A percentile compares a stretch with the other conserved stretches of the same genome.
These are phyloP conservation scores for Primulina eburnea DNA, from an alignment of 257 asterid genomes.

Conservation along the genomic window DNA sequence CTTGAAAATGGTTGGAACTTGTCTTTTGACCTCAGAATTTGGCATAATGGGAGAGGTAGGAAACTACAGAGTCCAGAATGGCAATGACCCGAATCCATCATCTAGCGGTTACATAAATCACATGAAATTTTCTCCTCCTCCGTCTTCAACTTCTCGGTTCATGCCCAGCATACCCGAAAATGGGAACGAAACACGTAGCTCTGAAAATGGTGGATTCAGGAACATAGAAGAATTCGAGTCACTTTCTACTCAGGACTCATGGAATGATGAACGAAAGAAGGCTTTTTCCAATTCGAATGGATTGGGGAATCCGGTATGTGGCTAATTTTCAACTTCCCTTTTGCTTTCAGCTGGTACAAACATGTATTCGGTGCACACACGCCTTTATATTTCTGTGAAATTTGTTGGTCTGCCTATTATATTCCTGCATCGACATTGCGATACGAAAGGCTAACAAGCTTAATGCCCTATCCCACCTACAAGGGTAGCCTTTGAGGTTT, in stretches of 20 bases:
- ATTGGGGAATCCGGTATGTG: constrained; percentile 46
- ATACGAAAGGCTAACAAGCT: too few relatives aligned
- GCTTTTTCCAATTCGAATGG: constrained; percentile 49
- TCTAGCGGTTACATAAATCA: constrained; percentile 45
- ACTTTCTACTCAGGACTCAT: constrained; percentile 19
- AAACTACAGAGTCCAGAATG: constrained; percentile 47
- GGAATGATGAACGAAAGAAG: constrained; percentile 58
- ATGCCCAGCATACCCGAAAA: constrained; percentile 86
- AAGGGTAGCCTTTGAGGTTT: too few relatives aligned
- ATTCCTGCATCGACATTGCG: too few relatives aligned
- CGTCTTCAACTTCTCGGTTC: constrained; percentile 54
- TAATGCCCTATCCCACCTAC: too few relatives aligned
- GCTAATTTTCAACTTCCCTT: neutral
- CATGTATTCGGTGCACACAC: too few relatives aligned
- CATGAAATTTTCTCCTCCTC: constrained; percentile 52
- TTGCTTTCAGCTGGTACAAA: neutral
- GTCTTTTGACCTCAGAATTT: constrained; percentile 50
- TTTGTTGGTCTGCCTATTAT: too few relatives aligned
- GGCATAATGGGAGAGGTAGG: constrained; percentile 63
- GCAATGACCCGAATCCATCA: constrained; percentile 39
- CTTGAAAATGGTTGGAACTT: constrained; percentile 10
- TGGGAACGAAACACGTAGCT: constrained; percentile 33
- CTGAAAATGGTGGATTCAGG: constrained; percentile 34
- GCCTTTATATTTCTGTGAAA: too few relatives aligned
- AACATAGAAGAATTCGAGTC: neutral